Conservation (phyloP, 257 asterid species). For the Przewalskia tangutica region DNA sequence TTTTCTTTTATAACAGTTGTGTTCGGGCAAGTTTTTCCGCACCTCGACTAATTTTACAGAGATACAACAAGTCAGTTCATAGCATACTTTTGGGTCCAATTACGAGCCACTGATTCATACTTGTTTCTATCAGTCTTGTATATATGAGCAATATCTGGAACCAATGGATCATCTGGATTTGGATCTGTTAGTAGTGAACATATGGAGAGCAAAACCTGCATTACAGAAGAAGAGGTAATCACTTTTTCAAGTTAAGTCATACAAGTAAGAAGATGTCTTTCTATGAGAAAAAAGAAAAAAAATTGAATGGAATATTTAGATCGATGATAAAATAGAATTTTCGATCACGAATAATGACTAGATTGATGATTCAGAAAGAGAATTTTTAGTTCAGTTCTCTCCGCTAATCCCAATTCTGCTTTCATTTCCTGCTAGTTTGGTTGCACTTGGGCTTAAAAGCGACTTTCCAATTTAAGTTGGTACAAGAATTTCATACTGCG, state of each 20-base stretch:
- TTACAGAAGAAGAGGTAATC: background rate
- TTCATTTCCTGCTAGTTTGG: too few relatives aligned
- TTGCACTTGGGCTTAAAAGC: too few relatives aligned
- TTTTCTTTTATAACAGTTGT: too few relatives aligned
- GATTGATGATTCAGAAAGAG: background rate
- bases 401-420: too few relatives aligned
- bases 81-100: slow-evolving; percentile 9
- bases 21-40: accelerated
- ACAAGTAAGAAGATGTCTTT: background rate
- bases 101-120: slow-evolving; percentile 8
- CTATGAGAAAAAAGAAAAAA: background rate
- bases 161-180: slow-evolving; percentile 11
- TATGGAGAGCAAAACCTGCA: slow-evolving; percentile 10
- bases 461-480: too few relatives aligned
- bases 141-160: slow-evolving; percentile 11
- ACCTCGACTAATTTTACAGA: background rate
- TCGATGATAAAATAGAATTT: background rate
- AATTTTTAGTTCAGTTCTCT: background rate
- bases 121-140: slow-evolving; percentile 1
- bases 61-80: background rate
- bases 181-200: slow-evolving; percentile 9
- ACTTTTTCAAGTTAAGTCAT: background rate
- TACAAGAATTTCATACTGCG: background rate
- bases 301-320: background rate
- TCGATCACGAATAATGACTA: background rate